Evolutionary conservation across 2,329 filamentous ascomycete genomes (phyloP), one percentile per base, ranked within the genome.

Genomic region (Stagonosporopsis chrysanthemi): DNA sequence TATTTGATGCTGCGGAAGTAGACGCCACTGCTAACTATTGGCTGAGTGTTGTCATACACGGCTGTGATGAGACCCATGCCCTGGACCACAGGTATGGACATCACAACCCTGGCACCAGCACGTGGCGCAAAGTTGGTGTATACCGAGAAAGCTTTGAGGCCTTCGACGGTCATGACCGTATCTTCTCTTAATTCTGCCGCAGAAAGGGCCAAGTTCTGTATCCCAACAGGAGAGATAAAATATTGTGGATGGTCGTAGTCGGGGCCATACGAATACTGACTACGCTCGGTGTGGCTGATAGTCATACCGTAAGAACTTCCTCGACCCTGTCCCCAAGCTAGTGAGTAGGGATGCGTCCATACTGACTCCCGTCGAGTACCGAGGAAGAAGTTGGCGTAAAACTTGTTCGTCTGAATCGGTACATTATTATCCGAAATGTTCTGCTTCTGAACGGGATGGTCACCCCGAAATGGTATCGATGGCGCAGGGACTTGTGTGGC

Each of bases 11-110:
- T 87, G 57, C 83, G 83, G 81, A 95, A 96, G 65, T 89, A 90
- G 1, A 96, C 85, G 1, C 87, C 88, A 35, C 88, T 90, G 65
- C 91, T 87, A 35, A 98, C 81, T 2, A 88, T 68, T 0, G 94
- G 94, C 14, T 86, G 88, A 0, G 86, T 82, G 24, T 85, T 86
- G 53, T 83, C 83, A 76, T 94, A 98, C 26, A 91, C 75, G 0
- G 83, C 92, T 3, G 93, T 97, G 19, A 96, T 82, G 66, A 92
- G 95, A 0, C 87, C 90, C 87, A 96, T 95, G 17, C 95, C 95
- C 72, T 98, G 94, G 0, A 96, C 87, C 8, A 97, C 73, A 0
- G 93, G 92, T 61, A 96, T 90, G 0, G 86, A 88, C 41, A 98
- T 83, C 0, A 86, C 78, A 1, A 88, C 84, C 0, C 80, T 72